Conservation (phyloP, 1,139 yeast species). For the Geotrichum klebahnii region DNA sequence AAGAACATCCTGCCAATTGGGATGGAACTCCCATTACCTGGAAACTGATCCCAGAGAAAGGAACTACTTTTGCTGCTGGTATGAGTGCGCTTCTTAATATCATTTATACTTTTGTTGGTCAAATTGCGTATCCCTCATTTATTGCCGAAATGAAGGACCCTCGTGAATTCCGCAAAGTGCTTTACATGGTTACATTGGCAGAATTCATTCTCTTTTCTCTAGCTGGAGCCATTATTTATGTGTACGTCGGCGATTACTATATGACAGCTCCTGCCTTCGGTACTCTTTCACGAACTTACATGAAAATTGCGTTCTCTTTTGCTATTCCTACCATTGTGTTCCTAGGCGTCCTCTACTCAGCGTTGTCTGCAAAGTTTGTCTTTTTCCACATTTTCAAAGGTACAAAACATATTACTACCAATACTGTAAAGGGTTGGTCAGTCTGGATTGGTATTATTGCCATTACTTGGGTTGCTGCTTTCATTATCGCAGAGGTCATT, state of each 20-base stretch:
- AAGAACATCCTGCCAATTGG: conserved; percentile 47
- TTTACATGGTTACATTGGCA: conserved; percentile 49
- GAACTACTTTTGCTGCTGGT: conserved; percentile 51
- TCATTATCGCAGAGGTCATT: conserved; percentile 57
- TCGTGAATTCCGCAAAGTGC: conserved; percentile 54
- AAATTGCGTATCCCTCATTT: conserved; percentile 58
- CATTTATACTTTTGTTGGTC: conserved; percentile 61
- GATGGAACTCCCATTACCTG: conserved; percentile 44
- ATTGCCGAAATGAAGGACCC: conserved; percentile 59
- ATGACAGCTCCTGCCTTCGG: conserved; percentile 61
- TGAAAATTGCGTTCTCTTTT: conserved; percentile 56
- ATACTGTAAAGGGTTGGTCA: conserved; percentile 52
- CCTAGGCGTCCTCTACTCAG: conserved; percentile 53
- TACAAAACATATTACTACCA: conserved; percentile 47
- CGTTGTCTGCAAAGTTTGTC: conserved; percentile 52
- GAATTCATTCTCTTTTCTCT: conserved; percentile 50
- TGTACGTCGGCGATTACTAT: conserved; percentile 54
- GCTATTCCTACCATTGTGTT: conserved; percentile 58
- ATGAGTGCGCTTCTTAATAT: conserved; percentile 58
- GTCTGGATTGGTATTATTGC: conserved; percentile 49
- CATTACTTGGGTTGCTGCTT: conserved; percentile 51
- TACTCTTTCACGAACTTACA: conserved; percentile 45
- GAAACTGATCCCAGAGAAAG: conserved; percentile 49
- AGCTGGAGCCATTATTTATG: conserved; percentile 56
- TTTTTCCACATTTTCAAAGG: conserved; percentile 47